Percentiles rank a stretch among this genome's conserved stretches.
These are phyloP conservation scores for Rhizopus sp. DNA, from an alignment of 371 early-diverging fungal genomes.

Conservation along the genomic window DNA sequence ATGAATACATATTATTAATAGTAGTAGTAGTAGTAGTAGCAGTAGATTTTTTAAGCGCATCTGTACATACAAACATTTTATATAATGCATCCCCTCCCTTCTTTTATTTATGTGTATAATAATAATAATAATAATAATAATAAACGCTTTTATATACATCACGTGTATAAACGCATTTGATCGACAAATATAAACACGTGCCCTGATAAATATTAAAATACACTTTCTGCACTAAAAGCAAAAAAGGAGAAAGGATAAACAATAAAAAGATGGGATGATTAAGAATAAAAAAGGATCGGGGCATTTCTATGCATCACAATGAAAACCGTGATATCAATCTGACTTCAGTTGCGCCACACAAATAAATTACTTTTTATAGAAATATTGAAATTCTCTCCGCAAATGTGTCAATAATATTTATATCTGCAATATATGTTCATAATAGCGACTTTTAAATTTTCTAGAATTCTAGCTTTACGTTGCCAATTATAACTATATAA, in stretches of 20 bases:
- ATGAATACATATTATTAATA: not conserved
- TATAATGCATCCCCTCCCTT: not conserved
- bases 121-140: no score
- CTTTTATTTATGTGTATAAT: not conserved
- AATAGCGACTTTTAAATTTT: no score
- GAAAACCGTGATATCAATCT: conserved; percentile 1
- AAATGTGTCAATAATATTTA: no score
- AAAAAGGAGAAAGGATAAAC: not conserved
- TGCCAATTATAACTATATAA: no score
- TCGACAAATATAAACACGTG: no score
- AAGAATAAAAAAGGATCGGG: not conserved
- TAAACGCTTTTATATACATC: no score
- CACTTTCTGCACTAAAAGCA: not conserved
- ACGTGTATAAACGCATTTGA: no score
- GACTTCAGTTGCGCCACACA: conserved; percentile 4
- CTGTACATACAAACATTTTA: not conserved
- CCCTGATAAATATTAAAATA: no score
- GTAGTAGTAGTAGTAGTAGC: no score
- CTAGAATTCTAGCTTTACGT: no score
- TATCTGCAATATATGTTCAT: no score
- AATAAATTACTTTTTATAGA: not conserved
- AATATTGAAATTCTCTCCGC: not conserved
- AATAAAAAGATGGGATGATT: not conserved
- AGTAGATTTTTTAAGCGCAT: no score
- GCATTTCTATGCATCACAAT: not conserved